Percentiles rank a stretch among this genome's conserved stretches.
phyloP scores from a whole-genome alignment of 2,329 filamentous ascomycete genomes.

The Chlorencoelia australis region DNA sequence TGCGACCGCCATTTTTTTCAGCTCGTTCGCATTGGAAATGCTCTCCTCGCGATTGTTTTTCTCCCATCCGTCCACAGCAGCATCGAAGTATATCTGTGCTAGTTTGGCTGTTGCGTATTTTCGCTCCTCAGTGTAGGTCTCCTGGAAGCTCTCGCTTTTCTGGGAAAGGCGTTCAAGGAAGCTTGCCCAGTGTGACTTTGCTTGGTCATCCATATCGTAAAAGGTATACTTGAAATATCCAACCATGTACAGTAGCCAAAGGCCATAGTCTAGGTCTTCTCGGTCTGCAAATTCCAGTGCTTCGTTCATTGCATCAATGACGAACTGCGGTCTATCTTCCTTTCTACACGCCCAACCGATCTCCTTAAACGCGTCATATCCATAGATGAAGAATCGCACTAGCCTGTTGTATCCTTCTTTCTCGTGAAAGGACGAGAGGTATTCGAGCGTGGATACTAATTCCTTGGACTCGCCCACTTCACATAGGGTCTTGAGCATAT shows the following conservation, averaged over 20 bases:
- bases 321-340: not conserved
- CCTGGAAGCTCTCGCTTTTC: not conserved
- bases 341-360: not conserved
- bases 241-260: not conserved
- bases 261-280: not conserved
- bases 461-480: too few relatives aligned
- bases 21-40: not conserved
- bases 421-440: too few relatives aligned
- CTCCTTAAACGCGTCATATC: not conserved
- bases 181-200: not conserved
- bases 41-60: too few relatives aligned
- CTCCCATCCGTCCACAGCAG: not conserved
- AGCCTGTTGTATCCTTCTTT: too few relatives aligned
- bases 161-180: not conserved
- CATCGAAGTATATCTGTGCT: not conserved
- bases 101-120: not conserved
- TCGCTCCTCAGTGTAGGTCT: not conserved
- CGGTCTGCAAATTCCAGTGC: not conserved
- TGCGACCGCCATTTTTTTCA: not conserved
- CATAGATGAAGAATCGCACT: too few relatives aligned
- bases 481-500: not conserved
- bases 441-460: too few relatives aligned
- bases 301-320: not conserved
- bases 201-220: not conserved
- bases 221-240: not conserved